Evolutionary conservation across 1,284 basidiomycete genomes (phyloP).

Genomic region (Ceratobasidium sp.): DNA sequence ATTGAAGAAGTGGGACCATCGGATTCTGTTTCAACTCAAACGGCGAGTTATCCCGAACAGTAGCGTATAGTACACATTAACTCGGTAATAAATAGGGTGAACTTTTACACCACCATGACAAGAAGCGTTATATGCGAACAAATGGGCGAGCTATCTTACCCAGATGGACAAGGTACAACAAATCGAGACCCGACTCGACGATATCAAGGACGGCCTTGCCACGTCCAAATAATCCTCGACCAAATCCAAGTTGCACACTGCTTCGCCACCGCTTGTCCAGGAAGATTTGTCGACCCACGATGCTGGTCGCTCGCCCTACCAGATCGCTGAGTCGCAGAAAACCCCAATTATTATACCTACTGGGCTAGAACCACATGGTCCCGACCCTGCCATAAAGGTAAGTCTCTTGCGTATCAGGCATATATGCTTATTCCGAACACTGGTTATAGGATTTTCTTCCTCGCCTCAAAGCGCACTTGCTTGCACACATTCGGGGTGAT

Average conservation of each 20-base stretch:
- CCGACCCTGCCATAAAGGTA: slow-evolving; percentile 12
- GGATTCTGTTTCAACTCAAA: slow-evolving; percentile 57
- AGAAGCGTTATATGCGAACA: slow-evolving; percentile 8
- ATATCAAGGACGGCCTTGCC: not conserved
- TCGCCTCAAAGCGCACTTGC: slow-evolving; percentile 10
- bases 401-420: not conserved
- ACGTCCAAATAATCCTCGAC: not conserved
- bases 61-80: too few species aligned
- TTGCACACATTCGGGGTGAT: not conserved
- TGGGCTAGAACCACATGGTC: not conserved
- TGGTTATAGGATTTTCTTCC: slow-evolving; percentile 1
- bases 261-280: not conserved
- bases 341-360: slow-evolving; percentile 1
- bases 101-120: not conserved
- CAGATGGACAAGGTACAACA: slow-evolving; percentile 21
- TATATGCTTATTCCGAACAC: not conserved
- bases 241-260: not conserved
- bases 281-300: not conserved
- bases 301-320: slow-evolving; percentile 8
- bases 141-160: not conserved
- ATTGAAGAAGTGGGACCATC: slow-evolving; percentile 57
- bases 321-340: slow-evolving; percentile 15
- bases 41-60: slow-evolving; percentile 52
- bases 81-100: slow-evolving; percentile 46
- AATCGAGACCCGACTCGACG: slow-evolving; percentile 8